phyloP scores from a whole-genome alignment of 2,329 filamentous ascomycete genomes.

The Fusarium beomiforme region DNA sequence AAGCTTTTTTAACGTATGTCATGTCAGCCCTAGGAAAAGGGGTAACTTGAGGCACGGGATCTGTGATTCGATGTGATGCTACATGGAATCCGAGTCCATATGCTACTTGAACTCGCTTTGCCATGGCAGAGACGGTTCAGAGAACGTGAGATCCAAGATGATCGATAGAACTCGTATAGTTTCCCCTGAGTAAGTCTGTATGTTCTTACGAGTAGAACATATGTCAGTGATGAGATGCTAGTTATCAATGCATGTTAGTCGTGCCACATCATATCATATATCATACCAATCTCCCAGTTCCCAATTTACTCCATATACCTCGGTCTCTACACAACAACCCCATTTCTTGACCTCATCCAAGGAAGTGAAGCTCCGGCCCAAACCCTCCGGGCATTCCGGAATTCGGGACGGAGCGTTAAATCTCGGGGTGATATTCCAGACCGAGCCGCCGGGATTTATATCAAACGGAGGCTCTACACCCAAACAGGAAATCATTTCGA shows the following conservation, averaged over 20 bases:
- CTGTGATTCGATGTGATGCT: neutral
- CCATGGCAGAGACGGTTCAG: neutral
- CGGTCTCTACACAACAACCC: neutral
- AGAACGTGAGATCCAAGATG: too few species aligned
- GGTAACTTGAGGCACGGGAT: neutral
- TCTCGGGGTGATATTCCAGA: conserved; percentile 5
- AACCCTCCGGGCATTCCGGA: neutral
- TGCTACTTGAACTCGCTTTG: neutral
- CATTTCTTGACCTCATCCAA: neutral
- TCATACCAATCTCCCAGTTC: neutral
- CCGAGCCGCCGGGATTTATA: conserved; percentile 8
- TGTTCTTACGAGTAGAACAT: neutral
- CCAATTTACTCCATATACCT: neutral
- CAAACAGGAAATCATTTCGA: neutral
- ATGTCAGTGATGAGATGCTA: neutral
- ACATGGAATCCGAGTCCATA: neutral
- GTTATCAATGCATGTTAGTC: neutral
- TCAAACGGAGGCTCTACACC: neutral
- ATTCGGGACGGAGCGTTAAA: neutral
- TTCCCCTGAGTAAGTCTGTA: neutral
- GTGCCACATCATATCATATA: conserved; percentile 9
- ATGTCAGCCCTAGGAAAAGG: conserved; percentile 26
- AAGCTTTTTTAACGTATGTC: conserved; percentile 23
- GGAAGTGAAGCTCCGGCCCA: neutral
- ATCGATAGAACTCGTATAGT: rapidly evolving